phyloP scores from a whole-genome alignment of 495 filamentous ascomycete species.

The Aspergillus ostianus region DNA sequence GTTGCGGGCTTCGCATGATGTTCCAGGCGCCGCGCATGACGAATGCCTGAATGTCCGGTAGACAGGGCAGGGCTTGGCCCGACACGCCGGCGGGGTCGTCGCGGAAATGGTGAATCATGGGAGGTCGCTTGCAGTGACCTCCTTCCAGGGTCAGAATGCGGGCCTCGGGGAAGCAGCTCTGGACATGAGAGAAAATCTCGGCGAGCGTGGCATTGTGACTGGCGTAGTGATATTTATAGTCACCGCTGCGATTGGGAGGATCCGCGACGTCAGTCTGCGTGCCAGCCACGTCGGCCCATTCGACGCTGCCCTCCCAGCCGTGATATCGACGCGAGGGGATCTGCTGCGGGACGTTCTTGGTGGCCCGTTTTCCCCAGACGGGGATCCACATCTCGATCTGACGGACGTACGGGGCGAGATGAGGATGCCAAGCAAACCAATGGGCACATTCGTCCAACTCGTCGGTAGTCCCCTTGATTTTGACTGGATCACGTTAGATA shows the following conservation, averaged over 20 bases:
- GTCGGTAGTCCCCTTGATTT: constrained; percentile 65
- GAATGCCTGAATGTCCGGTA: constrained; percentile 55
- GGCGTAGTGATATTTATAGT: constrained; percentile 48
- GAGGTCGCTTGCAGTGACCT: constrained; percentile 70
- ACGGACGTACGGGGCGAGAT: constrained; percentile 61
- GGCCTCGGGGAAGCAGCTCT: constrained; percentile 55
- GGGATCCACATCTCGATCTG: constrained; percentile 75
- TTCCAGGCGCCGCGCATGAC: constrained; percentile 76
- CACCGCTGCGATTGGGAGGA: constrained; percentile 19
- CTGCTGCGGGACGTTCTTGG: constrained; percentile 20
- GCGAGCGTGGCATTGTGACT: constrained; percentile 64
- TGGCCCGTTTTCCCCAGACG: constrained; percentile 58
- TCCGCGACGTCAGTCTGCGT: constrained; percentile 35
- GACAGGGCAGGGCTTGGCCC: constrained; percentile 35
- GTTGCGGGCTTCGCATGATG: constrained; percentile 62
- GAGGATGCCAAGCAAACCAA: constrained; percentile 58
- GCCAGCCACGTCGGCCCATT: constrained; percentile 42
- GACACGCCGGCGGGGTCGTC: constrained; percentile 21
- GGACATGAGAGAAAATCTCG: constrained; percentile 62
- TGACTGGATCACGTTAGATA: constrained; percentile 41
- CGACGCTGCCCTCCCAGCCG: constrained; percentile 22
- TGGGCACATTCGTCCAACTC: constrained; percentile 51
- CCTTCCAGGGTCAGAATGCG: constrained; percentile 70
- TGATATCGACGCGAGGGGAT: constrained; percentile 39
- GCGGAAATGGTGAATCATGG: constrained; percentile 57